These are phyloP conservation scores for Rutstroemia sydowiana DNA, from an alignment of 2,329 filamentous ascomycete genomes.

Conservation along the genomic window DNA sequence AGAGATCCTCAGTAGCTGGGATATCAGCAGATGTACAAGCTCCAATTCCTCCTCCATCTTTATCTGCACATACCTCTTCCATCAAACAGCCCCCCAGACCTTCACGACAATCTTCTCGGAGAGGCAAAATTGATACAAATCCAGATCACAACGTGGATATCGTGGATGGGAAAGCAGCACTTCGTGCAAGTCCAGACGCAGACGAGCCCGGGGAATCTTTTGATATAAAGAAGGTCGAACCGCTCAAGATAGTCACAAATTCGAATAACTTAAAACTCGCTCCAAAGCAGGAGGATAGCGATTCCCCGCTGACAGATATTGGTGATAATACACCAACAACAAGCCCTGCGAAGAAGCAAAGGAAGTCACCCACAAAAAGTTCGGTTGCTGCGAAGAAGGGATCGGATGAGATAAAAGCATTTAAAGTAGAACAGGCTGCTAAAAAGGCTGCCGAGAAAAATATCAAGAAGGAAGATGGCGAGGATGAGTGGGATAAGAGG, in stretches of 20 bases:
- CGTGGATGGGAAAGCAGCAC: constrained; percentile 26
- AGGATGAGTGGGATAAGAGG: constrained; percentile 25
- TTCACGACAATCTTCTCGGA: constrained; percentile 17
- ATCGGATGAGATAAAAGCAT: constrained; percentile 28
- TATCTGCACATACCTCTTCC: neutral
- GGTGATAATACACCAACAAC: neutral
- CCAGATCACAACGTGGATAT: constrained; percentile 28
- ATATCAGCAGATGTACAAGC: neutral
- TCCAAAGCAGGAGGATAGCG: constrained; percentile 16
- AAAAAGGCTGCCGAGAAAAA: constrained; percentile 23
- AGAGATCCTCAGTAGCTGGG: constrained; percentile 20
- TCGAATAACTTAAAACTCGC: constrained; percentile 9
- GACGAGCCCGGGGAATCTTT: constrained; percentile 25
- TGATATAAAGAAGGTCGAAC: constrained; percentile 15
- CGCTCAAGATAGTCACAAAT: constrained; percentile 7
- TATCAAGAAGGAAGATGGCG: constrained; percentile 23
- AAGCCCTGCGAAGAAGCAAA: constrained; percentile 21
- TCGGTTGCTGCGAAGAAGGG: constrained; percentile 28
- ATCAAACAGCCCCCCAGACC: constrained; percentile 15
- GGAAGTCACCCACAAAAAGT: constrained; percentile 26
- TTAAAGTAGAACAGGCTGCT: constrained; percentile 26
- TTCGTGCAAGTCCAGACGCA: constrained; percentile 28
- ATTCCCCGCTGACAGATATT: constrained; percentile 19
- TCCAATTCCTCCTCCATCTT: constrained; percentile 12
- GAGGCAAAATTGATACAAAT: constrained; percentile 24